phyloP scores from a whole-genome alignment of 768 basidiomycete genomes.

The Heimioporus sp. region DNA sequence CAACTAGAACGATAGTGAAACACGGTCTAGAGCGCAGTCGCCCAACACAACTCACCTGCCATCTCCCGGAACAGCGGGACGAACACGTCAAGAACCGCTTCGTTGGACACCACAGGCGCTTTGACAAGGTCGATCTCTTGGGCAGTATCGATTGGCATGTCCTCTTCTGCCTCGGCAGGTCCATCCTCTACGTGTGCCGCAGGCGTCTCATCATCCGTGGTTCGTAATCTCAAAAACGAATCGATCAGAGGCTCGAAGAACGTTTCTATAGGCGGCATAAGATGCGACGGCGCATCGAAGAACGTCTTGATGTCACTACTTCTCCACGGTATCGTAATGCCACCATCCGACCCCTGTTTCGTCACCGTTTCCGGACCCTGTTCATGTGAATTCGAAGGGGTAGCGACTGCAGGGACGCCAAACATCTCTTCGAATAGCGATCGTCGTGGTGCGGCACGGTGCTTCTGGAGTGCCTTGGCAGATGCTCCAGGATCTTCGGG shows the following conservation, averaged over 20 bases:
- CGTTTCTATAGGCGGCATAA: slow-evolving; percentile 68
- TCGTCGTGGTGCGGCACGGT: slow-evolving; percentile 34
- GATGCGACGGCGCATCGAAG: slow-evolving; percentile 71
- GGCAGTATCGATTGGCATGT: slow-evolving; percentile 42
- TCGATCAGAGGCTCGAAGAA: slow-evolving; percentile 67
- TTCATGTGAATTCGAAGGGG: slow-evolving; percentile 24
- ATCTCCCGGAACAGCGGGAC: slow-evolving; percentile 58
- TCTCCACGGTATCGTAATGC: slow-evolving; percentile 31
- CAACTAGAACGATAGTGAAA: slow-evolving; percentile 13
- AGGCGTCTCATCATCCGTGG: slow-evolving; percentile 17
- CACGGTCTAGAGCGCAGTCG: neutral
- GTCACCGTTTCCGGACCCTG: slow-evolving; percentile 11
- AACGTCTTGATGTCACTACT: slow-evolving; percentile 44
- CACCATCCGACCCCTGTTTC: slow-evolving; percentile 13
- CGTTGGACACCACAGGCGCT: slow-evolving; percentile 38
- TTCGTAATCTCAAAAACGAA: slow-evolving; percentile 40
- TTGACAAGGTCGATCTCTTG: slow-evolving; percentile 17
- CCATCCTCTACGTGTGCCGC: slow-evolving; percentile 17
- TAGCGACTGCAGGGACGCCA: slow-evolving; percentile 67
- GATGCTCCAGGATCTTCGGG: slow-evolving; percentile 42
- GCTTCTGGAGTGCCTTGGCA: slow-evolving; percentile 36
- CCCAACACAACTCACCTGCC: slow-evolving; percentile 37
- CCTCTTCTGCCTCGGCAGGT: slow-evolving; percentile 37
- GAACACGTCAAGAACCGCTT: slow-evolving; percentile 59
- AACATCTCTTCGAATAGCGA: slow-evolving; percentile 92